Conservation (phyloP, 768 basidiomycete species). For the Mycena vitilis region DNA sequence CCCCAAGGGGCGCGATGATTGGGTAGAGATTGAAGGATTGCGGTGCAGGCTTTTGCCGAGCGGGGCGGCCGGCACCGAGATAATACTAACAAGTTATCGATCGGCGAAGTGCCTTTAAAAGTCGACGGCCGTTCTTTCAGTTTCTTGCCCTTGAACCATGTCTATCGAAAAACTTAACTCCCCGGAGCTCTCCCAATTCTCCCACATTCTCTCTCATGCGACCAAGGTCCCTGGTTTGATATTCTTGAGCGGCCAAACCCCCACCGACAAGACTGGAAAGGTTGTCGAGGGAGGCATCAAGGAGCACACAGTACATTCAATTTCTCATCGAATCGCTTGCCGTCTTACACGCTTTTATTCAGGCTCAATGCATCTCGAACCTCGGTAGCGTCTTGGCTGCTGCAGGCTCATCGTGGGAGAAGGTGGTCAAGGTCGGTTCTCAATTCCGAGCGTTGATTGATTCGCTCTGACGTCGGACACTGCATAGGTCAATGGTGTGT, state of each 20-base stretch:
- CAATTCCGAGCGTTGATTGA: neutral
- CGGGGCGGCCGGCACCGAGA: too few relatives aligned
- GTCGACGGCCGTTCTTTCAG: too few relatives aligned
- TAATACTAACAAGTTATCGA: too few relatives aligned
- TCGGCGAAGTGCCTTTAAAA: too few relatives aligned
- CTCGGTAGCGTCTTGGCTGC: conserved; percentile 64
- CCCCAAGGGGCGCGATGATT: too few relatives aligned
- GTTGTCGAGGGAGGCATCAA: conserved; percentile 67
- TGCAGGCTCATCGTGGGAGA: conserved; percentile 70
- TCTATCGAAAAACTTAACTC: conserved; percentile 69
- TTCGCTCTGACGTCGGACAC: neutral
- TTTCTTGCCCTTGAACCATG: conserved; percentile 44
- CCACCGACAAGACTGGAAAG: conserved; percentile 59
- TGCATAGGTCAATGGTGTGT: conserved; percentile 50
- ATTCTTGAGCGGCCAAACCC: conserved; percentile 72
- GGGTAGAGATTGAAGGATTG: too few relatives aligned
- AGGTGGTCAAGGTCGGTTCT: conserved; percentile 53
- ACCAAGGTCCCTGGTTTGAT: conserved; percentile 60
- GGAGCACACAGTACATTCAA: conserved; percentile 62
- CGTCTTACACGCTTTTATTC: conserved; percentile 11
- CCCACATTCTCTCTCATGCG: conserved; percentile 62
- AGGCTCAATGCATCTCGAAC: conserved; percentile 71
- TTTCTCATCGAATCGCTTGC: neutral
- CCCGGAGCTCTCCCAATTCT: conserved; percentile 54
- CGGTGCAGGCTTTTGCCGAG: too few relatives aligned